A percentile compares a stretch with the other conserved stretches of the same genome.
Evolutionary conservation across 2,329 filamentous ascomycete genomes (phyloP).

Genomic region (Sporothrix pseudoabietina): DNA sequence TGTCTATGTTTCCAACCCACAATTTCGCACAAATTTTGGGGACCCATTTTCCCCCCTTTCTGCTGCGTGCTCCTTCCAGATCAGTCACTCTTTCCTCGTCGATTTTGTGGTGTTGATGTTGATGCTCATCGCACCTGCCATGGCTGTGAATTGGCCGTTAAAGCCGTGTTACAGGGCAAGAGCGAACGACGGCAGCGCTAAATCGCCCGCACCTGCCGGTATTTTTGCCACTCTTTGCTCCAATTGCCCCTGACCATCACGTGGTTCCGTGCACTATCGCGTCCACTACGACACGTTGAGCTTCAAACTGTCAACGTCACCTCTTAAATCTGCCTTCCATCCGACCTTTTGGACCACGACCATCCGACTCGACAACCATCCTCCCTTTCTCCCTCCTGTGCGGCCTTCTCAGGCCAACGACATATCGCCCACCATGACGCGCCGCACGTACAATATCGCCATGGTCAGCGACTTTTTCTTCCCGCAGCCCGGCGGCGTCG

Average conservation of each 20-base stretch:
- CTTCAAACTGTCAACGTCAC: constrained; percentile 11
- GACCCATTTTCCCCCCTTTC: background rate
- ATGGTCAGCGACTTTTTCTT: constrained; percentile 99
- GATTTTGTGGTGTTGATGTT: background rate
- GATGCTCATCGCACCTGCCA: background rate
- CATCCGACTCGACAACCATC: background rate
- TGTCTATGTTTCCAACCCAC: background rate
- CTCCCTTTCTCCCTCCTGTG: background rate
- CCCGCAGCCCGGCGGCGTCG: constrained; percentile 91
- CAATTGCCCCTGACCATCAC: constrained; percentile 13
- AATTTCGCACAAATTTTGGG: background rate
- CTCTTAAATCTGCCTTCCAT: background rate
- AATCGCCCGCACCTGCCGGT: background rate
- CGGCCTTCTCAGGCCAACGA: background rate
- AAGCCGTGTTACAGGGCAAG: background rate
- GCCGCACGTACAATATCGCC: constrained; percentile 66
- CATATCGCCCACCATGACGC: constrained; percentile 48
- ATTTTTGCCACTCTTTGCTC: background rate
- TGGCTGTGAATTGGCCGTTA: background rate
- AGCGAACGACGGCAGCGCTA: background rate
- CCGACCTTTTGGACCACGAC: background rate
- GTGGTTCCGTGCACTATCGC: constrained; percentile 18
- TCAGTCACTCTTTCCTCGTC: background rate
- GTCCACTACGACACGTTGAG: background rate
- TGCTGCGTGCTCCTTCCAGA: background rate